Evolutionary conservation across 169 alveolate genomes (phyloP), one percentile per base, ranked within the genome.

Genomic region (Cyclospora cayetanensis): DNA sequence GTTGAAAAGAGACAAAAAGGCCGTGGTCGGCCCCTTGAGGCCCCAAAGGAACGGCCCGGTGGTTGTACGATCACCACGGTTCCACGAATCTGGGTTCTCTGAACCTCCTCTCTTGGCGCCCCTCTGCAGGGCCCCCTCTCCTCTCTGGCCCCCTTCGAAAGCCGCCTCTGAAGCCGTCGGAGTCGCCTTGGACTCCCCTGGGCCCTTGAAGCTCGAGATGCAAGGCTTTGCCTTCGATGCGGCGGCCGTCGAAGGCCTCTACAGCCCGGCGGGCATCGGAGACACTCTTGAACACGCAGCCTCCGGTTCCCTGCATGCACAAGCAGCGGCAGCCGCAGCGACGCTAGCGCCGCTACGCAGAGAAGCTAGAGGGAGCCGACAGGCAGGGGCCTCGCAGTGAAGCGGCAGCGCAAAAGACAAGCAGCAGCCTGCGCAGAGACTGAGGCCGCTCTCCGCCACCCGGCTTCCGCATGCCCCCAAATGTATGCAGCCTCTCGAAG

Each of bases 281-380:
- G 52, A 87, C 80, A 84, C 83, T 85, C 52, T 90, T 85, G 85
- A 90, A 90, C 50, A 95, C 46, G 82, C 96, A 93, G 39, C 97
- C 97, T 7, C 97, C 97, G 18, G 96, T 95, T 27, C 97, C 97
- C 96, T 93, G 93, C n/a, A n/a, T n/a, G n/a, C n/a, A n/a, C n/a
- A n/a, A 55, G 70, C 70, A 55, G 70, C 70, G n/a, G 70, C 70
- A 55, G 70, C 70, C 9, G 70, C 70, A 55, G 70, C 70, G n/a
- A 55, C 70, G 29, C 34, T 9, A 55, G n/a, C 34, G 7, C 70
- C n/a, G 15, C 7, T 7, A 46, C n/a, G 15, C 60, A 46, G 60
- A 15, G 60, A 46, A 7, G 15, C 60, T 46, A 11, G 60, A 46
- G 7, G 60, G n/a, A n/a, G n/a, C n/a, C n/a, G n/a, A n/a, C n/a